These are phyloP conservation scores for Kwoniella europaea DNA, from an alignment of 768 basidiomycete genomes.

Conservation along the genomic window DNA sequence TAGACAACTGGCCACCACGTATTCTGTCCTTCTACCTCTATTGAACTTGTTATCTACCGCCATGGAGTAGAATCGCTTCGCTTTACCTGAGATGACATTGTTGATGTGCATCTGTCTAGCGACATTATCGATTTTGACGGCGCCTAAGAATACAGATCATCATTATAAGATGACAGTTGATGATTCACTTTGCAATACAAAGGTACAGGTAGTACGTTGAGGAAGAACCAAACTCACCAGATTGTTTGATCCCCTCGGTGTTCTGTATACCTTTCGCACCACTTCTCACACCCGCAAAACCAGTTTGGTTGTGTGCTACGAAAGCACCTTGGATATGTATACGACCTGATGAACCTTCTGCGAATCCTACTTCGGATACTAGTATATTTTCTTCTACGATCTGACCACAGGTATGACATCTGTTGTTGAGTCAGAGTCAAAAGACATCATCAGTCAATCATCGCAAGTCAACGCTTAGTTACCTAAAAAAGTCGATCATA, in stretches of 20 bases:
- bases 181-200: neutral
- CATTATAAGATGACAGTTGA: neutral
- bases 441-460: neutral
- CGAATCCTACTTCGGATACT: slow-evolving; percentile 90
- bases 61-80: slow-evolving; percentile 85
- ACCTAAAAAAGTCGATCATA: neutral
- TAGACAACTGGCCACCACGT: slow-evolving; percentile 93
- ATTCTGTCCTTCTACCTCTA: slow-evolving; percentile 86
- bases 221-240: slow-evolving; percentile 32
- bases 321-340: slow-evolving; percentile 95
- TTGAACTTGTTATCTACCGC: slow-evolving; percentile 93
- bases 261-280: slow-evolving; percentile 23
- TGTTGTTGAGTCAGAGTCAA: slow-evolving; percentile 2
- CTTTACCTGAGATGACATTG: slow-evolving; percentile 71
- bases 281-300: slow-evolving; percentile 40
- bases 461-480: neutral
- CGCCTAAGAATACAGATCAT: slow-evolving; percentile 63
- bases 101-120: slow-evolving; percentile 60
- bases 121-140: slow-evolving; percentile 79
- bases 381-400: slow-evolving; percentile 93
- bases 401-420: slow-evolving; percentile 68
- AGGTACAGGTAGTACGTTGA: neutral
- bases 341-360: slow-evolving; percentile 88
- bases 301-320: slow-evolving; percentile 80
- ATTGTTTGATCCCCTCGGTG: slow-evolving; percentile 40